Percentiles rank a stretch among this genome's conserved stretches.
These are phyloP conservation scores for peach (Prunus persica) DNA, from an alignment of 306 rosid genomes.

Conservation along the genomic window Prunus_persica_NCBIv2 NC_034011.1:1195501-1196000, in stretches of 20 bases:
- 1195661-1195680: neutral
- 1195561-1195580: too few species aligned
- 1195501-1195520: too few species aligned
- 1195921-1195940: neutral
- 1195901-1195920: neutral
- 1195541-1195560: too few species aligned
- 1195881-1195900: neutral
- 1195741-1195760: too few species aligned
- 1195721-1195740: too few species aligned
- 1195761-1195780: too few species aligned
- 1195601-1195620: neutral
- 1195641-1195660: fast-evolving
- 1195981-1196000: neutral
- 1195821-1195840: neutral
- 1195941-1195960: neutral
- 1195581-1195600: neutral
- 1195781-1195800: neutral
- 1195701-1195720: neutral
- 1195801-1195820: neutral
- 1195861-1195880: too few species aligned
- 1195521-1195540: too few species aligned
- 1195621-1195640: neutral
- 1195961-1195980: neutral
- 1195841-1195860: too few species aligned
- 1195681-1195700: neutral